These are phyloP conservation scores for Pulveroboletus ravenelii DNA, from an alignment of 768 basidiomycete genomes.

Conservation along the genomic window DNA sequence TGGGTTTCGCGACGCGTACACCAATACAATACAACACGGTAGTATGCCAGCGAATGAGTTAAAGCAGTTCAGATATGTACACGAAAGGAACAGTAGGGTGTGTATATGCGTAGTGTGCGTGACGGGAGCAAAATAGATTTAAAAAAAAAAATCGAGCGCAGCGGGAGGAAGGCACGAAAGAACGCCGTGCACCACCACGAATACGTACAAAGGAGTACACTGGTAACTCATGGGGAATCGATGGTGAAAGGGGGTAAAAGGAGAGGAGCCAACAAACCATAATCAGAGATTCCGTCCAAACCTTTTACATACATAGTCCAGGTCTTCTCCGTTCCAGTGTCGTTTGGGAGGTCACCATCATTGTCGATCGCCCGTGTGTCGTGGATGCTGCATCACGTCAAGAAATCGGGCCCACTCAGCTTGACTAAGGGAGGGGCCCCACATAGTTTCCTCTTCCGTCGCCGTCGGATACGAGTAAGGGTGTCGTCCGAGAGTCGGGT, in stretches of 20 bases:
- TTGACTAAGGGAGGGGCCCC: constrained; percentile 74
- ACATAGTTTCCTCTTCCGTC: constrained; percentile 61
- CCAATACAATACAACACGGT: constrained; percentile 23
- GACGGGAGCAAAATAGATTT: constrained; percentile 10
- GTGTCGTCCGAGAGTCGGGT: constrained; percentile 20
- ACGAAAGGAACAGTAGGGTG: constrained; percentile 13
- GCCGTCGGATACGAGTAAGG: constrained; percentile 38
- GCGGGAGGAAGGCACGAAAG: not conserved
- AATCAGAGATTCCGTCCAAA: constrained; percentile 24
- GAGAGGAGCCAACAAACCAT: constrained; percentile 14
- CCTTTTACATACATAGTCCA: constrained; percentile 30
- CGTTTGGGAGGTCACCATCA: constrained; percentile 10
- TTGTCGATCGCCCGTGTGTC: constrained; percentile 27
- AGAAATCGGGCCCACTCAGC: constrained; percentile 68
- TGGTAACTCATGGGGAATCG: constrained; percentile 13
- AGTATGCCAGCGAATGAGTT: constrained; percentile 11
- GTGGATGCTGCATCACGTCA: constrained; percentile 56
- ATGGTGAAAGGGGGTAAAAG: not conserved
- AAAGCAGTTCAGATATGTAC: constrained; percentile 11
- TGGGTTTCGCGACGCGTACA: constrained; percentile 1
- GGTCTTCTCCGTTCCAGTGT: constrained; percentile 10
- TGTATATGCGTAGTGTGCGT: constrained; percentile 21
- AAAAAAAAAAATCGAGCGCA: not conserved
- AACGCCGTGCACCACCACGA: constrained; percentile 17
- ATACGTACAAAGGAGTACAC: constrained; percentile 23